Conservation (phyloP, 78 protist species). For the Dictyostelium capitatum region DNA sequence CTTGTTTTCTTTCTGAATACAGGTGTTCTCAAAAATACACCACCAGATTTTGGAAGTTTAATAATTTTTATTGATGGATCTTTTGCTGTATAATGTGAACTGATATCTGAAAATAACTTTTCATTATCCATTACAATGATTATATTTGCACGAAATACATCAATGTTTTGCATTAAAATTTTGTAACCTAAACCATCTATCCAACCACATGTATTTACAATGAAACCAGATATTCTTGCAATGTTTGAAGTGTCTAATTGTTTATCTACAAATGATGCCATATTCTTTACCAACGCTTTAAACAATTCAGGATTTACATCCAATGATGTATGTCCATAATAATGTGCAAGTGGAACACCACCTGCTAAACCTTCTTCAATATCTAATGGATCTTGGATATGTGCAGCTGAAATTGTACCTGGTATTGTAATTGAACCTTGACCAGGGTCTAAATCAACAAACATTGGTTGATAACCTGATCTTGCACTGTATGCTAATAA, state of each 20-base stretch:
- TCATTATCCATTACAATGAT: slow-evolving; percentile 82
- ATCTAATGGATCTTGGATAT: slow-evolving; percentile 74
- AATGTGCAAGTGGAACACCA: slow-evolving; percentile 81
- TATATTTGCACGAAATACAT: slow-evolving; percentile 20
- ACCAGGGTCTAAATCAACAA: slow-evolving; percentile 90
- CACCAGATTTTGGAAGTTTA: slow-evolving; percentile 81
- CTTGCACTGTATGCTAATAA: slow-evolving; percentile 83
- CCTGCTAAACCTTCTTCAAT: slow-evolving; percentile 42
- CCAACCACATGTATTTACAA: slow-evolving; percentile 94
- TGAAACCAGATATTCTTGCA: slow-evolving; percentile 69
- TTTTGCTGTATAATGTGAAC: background rate
- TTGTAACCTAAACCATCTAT: slow-evolving; percentile 88
- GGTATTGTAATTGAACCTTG: slow-evolving; percentile 86
- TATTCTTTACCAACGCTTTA: slow-evolving; percentile 28
- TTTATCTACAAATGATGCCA: slow-evolving; percentile 52
- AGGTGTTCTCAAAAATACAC: slow-evolving; percentile 58
- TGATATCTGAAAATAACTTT: slow-evolving; percentile 70
- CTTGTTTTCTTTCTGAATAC: slow-evolving; percentile 69
- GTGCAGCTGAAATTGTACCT: slow-evolving; percentile 78
- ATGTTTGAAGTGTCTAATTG: slow-evolving; percentile 10
- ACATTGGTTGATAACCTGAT: slow-evolving; percentile 33
- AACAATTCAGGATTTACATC: slow-evolving; percentile 70
- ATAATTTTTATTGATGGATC: slow-evolving; percentile 21
- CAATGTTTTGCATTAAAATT: slow-evolving; percentile 37
- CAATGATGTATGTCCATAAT: slow-evolving; percentile 80